Conservation (phyloP, 2,329 filamentous ascomycete genomes). For the Cercospora zeae-maydis region DNA sequence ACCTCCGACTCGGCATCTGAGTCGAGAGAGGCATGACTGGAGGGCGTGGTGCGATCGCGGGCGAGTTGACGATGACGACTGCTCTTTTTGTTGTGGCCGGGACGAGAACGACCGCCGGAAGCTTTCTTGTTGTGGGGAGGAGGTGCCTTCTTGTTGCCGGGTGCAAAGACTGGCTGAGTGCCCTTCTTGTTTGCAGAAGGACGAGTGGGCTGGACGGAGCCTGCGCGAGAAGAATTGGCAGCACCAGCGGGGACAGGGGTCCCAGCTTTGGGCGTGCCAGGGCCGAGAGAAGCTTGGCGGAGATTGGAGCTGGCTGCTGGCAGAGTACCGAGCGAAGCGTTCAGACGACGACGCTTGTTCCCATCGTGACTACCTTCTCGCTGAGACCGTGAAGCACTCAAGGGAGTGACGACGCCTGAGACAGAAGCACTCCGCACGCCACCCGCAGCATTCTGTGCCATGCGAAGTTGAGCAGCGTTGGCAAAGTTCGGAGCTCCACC, state of each 20-base stretch:
- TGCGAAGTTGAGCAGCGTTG: slow-evolving; percentile 48
- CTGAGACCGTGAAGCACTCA: slow-evolving; percentile 28
- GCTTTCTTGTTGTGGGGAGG: slow-evolving; percentile 37
- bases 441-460: slow-evolving; percentile 37
- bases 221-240: slow-evolving; percentile 49
- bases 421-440: slow-evolving; percentile 18
- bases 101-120: slow-evolving; percentile 19
- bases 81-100: slow-evolving; percentile 29
- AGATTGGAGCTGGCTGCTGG: slow-evolving; percentile 53
- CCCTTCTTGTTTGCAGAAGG: slow-evolving; percentile 30
- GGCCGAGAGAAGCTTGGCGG: slow-evolving; percentile 59
- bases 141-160: slow-evolving; percentile 53
- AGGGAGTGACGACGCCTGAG: slow-evolving; percentile 22
- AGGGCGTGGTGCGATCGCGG: slow-evolving; percentile 34
- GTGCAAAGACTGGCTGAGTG: slow-evolving; percentile 25
- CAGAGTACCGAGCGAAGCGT: slow-evolving; percentile 51
- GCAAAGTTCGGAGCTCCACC: slow-evolving; percentile 52
- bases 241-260: slow-evolving; percentile 48
- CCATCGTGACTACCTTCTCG: slow-evolving; percentile 44
- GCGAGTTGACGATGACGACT: slow-evolving; percentile 37
- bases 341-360: slow-evolving; percentile 58
- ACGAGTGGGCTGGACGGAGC: slow-evolving; percentile 54
- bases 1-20: slow-evolving; percentile 12
- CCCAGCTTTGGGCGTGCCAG: slow-evolving; percentile 60
- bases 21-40: slow-evolving; percentile 30